Evolutionary conservation across 768 basidiomycete species (phyloP), one percentile per base, ranked within the genome.

Genomic region (Calocybe cyanea): DNA sequence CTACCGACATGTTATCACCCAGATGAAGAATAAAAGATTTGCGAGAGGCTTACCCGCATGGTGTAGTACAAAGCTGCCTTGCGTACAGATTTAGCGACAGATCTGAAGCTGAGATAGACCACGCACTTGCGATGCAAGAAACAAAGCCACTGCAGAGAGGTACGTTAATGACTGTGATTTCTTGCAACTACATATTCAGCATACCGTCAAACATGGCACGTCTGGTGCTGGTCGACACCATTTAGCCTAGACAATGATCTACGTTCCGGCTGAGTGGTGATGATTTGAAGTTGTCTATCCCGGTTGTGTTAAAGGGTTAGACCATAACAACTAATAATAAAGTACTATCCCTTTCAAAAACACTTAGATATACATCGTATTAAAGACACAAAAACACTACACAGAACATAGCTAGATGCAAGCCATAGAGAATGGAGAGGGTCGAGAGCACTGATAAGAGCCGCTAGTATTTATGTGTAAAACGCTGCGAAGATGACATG

Each of bases 21-120:
- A 5, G 11, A 6, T 28, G 25, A 28, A 28, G 5, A 6, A 24
- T 6, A 45, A 14, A 2, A 35, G 10, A 19, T 20, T 11, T 10
- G 25, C 14, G 14, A 14, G 14, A 14, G 17, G 69, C 81, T 56
- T 50, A 86, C 87, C 59, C 77, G 73, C 49, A 88, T 69, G 23
- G 87, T 83, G 61, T 88, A 90, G 61, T 83, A 89, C 51, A 83
- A 65, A 25, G 87, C 88, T 65, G 82, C 83, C 87, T 91, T 77
- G 49, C 57, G 56, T 58, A 15, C 23, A 51, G 35, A 49, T 60
- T 63, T 49, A 62, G 50, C 50, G 41, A 50, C 39, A 38, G 11
- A 38, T 50, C 44, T 24, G 20, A 41, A 20, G 37, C 37, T 33
- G 24, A 33, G 47, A 45, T 28, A 42, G 49, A 38, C 35, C 43